phyloP scores from a whole-genome alignment of 2,329 filamentous ascomycete species.

The Colletotrichum abscissum region DNA sequence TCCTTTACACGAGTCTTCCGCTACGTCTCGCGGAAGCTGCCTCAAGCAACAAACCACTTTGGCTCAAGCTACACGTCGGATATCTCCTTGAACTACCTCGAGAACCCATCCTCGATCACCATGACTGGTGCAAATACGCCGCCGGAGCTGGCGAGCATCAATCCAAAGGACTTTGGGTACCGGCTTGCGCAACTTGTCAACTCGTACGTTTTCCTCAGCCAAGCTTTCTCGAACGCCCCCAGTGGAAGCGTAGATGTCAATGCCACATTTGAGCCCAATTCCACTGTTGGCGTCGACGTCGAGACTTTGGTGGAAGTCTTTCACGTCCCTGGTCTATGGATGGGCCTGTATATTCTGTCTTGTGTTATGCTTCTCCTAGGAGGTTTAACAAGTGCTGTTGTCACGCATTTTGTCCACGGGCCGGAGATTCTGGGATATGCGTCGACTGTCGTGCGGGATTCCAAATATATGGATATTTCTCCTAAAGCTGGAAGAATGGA shows the following conservation, averaged over 20 bases:
- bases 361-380: slow-evolving; percentile 3
- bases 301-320: not conserved
- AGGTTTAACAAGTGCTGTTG: not conserved
- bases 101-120: not conserved
- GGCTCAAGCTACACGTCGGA: slow-evolving; percentile 1
- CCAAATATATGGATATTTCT: slow-evolving; percentile 1
- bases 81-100: slow-evolving; percentile 6
- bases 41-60: not conserved
- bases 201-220: slow-evolving; percentile 16
- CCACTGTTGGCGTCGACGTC: not conserved
- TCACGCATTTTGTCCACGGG: not conserved
- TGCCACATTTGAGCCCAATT: slow-evolving; percentile 4
- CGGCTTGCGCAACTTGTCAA: slow-evolving; percentile 17
- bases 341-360: slow-evolving; percentile 9
- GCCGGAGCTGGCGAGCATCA: not conserved
- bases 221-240: not conserved
- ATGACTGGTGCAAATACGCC: not conserved
- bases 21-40: slow-evolving; percentile 7
- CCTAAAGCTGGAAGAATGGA: not conserved
- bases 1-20: not conserved
- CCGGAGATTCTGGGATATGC: slow-evolving; percentile 16
- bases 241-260: not conserved
- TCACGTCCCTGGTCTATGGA: slow-evolving; percentile 6
- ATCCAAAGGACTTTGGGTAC: not conserved
- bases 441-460: slow-evolving; percentile 9